Conservation (phyloP, 2,329 filamentous ascomycete genomes). For the Penicillium sp. region DNA sequence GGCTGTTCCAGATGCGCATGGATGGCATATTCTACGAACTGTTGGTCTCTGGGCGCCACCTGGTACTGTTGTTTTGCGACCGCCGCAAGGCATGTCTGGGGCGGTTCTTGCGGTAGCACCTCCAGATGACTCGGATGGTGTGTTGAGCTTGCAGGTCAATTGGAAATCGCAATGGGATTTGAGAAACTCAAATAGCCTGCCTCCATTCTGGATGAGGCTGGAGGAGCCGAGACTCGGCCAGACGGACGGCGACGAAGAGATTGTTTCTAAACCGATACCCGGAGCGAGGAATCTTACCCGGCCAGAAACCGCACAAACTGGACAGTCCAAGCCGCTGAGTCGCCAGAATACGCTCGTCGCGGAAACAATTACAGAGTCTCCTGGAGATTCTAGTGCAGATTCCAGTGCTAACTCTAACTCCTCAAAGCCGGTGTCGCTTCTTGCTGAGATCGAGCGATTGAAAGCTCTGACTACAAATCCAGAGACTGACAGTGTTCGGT, state of each 20-base stretch:
- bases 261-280: not conserved
- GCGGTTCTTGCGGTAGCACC: conserved; percentile 5
- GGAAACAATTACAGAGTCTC: not conserved
- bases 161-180: conserved; percentile 2
- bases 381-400: not conserved
- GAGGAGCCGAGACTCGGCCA: not conserved
- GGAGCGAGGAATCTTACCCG: not conserved
- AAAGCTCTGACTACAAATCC: not conserved
- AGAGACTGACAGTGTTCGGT: not conserved
- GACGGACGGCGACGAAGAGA: not conserved
- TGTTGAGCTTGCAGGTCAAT: conserved; percentile 9
- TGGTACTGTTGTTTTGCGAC: conserved; percentile 8
- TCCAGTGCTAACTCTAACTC: not conserved
- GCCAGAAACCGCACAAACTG: not conserved
- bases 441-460: not conserved
- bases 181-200: not conserved
- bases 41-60: conserved; percentile 11
- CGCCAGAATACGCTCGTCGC: conserved; percentile 2
- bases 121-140: conserved; percentile 10
- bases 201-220: conserved; percentile 3
- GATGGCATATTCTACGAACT: conserved; percentile 11
- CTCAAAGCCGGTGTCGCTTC: not conserved
- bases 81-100: conserved; percentile 6
- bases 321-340: not conserved
- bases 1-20: conserved; percentile 9